Conservation (phyloP, 2,329 filamentous ascomycete genomes). For the Phyllosticta paracitricarpa region DNA sequence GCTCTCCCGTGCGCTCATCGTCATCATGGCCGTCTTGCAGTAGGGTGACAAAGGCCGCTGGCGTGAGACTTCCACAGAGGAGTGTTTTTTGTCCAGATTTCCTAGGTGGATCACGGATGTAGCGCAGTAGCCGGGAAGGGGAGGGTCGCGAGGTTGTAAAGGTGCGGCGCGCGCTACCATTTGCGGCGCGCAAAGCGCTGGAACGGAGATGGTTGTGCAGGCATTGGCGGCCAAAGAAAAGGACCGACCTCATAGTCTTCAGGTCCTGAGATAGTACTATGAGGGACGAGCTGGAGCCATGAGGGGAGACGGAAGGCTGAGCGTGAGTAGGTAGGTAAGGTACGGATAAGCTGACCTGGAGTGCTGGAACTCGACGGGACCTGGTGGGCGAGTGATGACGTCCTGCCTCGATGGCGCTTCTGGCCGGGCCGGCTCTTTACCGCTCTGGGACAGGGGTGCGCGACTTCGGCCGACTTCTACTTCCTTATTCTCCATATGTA, state of each 20-base stretch:
- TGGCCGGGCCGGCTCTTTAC: neutral
- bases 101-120: slow-evolving; percentile 9
- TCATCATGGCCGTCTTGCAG: slow-evolving; percentile 35
- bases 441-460: neutral
- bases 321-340: neutral
- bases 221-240: slow-evolving; percentile 41
- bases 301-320: neutral
- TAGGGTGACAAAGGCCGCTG: slow-evolving; percentile 44
- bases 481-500: too few species aligned
- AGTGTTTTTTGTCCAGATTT: neutral
- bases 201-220: slow-evolving; percentile 32
- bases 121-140: neutral
- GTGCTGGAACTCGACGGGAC: neutral
- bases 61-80: slow-evolving; percentile 33
- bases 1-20: slow-evolving; percentile 59
- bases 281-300: slow-evolving; percentile 5
- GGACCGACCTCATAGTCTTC: slow-evolving; percentile 39
- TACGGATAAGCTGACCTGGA: neutral
- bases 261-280: slow-evolving; percentile 1
- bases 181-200: slow-evolving; percentile 17
- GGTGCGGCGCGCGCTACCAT: slow-evolving; percentile 5
- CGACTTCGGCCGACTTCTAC: neutral
- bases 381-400: slow-evolving; percentile 1
- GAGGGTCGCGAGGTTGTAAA: slow-evolving; percentile 1
- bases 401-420: neutral